phyloP scores from a whole-genome alignment of 805 yeast genomes.

The Isabelozyma rhagii region DNA sequence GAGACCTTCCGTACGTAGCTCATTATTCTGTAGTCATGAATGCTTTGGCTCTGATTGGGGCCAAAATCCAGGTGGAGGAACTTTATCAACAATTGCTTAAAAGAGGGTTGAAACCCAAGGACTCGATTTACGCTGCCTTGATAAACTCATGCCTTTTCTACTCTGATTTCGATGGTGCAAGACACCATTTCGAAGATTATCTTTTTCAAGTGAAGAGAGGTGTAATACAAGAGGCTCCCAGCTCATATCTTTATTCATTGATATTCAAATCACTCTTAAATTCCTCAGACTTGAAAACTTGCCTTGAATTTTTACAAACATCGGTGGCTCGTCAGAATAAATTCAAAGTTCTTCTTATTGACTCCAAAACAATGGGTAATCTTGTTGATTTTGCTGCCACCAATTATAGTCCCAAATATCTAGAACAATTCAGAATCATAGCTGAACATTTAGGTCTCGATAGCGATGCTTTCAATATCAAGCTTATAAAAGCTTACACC shows the following conservation, averaged over 20 bases:
- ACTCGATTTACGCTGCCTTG: conserved; percentile 42
- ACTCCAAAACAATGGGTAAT: conserved; percentile 10
- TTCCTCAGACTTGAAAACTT: conserved; percentile 21
- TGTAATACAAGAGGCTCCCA: conserved; percentile 11
- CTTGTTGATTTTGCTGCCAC: conserved; percentile 19
- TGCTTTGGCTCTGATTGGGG: conserved; percentile 53
- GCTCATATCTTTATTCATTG: conserved; percentile 22
- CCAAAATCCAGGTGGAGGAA: conserved; percentile 43
- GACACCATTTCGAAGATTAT: conserved; percentile 23
- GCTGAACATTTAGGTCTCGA: conserved; percentile 15
- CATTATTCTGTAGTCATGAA: conserved; percentile 64
- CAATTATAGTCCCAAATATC: conserved; percentile 16
- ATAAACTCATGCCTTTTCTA: conserved; percentile 38
- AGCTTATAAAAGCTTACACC: conserved; percentile 26
- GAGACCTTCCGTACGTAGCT: conserved; percentile 46
- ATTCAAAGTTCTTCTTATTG: conserved; percentile 11
- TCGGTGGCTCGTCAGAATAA: conserved; percentile 15
- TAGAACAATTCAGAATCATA: conserved; percentile 12
- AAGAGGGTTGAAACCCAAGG: conserved; percentile 47
- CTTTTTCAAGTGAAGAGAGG: conserved; percentile 14
- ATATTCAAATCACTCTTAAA: conserved; percentile 24
- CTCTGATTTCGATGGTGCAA: conserved; percentile 31
- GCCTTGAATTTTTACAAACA: conserved; percentile 21
- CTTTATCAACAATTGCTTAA: conserved; percentile 47
- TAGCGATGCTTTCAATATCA: conserved; percentile 22